phyloP scores from a whole-genome alignment of 768 basidiomycete species.

The Kwoniella sp. region DNA sequence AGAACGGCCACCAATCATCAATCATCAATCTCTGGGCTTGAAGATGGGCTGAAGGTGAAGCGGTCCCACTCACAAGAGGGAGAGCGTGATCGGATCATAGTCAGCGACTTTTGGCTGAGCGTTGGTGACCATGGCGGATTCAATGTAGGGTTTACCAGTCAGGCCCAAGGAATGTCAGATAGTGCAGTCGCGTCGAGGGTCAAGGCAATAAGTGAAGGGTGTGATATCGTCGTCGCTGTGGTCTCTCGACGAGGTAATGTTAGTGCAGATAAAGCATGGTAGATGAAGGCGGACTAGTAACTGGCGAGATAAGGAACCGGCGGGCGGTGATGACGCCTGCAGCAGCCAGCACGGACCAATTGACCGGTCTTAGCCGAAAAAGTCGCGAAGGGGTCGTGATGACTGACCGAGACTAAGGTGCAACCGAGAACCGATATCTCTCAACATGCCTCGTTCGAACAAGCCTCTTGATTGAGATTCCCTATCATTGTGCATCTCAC shows the following conservation, averaged over 20 bases:
- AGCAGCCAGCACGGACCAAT: background rate
- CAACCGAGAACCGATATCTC: too few relatives aligned
- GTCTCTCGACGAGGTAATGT: too few relatives aligned
- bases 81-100: constrained; percentile 44
- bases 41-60: too few relatives aligned
- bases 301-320: background rate
- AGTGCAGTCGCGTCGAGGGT: too few relatives aligned
- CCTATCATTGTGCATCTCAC: too few relatives aligned
- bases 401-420: background rate
- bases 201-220: too few relatives aligned
- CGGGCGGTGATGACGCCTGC: background rate
- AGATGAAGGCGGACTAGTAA: background rate
- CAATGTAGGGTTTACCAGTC: too few relatives aligned
- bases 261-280: background rate
- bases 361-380: background rate
- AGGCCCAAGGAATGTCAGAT: too few relatives aligned
- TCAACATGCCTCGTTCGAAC: background rate
- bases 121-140: background rate
- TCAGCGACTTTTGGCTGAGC: constrained; percentile 18
- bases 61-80: constrained; percentile 38
- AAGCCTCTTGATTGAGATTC: too few relatives aligned
- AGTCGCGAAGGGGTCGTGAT: too few relatives aligned
- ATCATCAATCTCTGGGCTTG: too few relatives aligned
- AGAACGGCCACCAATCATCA: background rate
- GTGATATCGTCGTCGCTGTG: too few relatives aligned